These are phyloP conservation scores for Ophiostoma ips DNA, from an alignment of 2,329 filamentous ascomycete genomes.

Conservation along the genomic window DNA sequence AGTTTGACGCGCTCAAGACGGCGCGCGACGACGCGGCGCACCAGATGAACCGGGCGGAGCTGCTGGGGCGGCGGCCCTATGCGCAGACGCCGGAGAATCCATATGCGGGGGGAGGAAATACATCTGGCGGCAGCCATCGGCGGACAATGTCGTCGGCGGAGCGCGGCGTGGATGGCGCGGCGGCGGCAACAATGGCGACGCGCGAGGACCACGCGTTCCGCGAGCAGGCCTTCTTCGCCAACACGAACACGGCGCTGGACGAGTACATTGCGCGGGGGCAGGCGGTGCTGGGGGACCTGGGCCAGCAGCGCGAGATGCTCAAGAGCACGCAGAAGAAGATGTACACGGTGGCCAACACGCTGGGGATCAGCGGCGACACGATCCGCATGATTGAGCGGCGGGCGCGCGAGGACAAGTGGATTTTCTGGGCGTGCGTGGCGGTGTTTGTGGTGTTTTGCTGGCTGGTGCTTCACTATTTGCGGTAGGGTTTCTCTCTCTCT, in stretches of 20 bases:
- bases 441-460: conserved; percentile 88
- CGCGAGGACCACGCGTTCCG: conserved; percentile 33
- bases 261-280: conserved; percentile 88
- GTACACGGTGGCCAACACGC: conserved; percentile 85
- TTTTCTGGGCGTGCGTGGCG: conserved; percentile 77
- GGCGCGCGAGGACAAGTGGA: conserved; percentile 94
- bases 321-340: conserved; percentile 86
- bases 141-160: background rate
- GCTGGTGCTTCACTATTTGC: conserved; percentile 72
- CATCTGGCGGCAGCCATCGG: conserved; percentile 16
- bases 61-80: conserved; percentile 75
- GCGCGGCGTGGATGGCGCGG: too few species aligned
- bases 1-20: conserved; percentile 65
- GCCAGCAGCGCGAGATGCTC: conserved; percentile 82
- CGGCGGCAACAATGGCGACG: too few species aligned
- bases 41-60: conserved; percentile 55
- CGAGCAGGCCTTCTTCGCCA: conserved; percentile 77
- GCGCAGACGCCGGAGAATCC: conserved; percentile 70
- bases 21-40: conserved; percentile 62
- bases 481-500: conserved; percentile 27
- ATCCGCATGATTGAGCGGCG: conserved; percentile 92
- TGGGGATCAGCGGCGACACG: conserved; percentile 88
- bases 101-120: conserved; percentile 47
- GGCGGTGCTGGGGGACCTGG: conserved; percentile 77
- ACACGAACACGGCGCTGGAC: conserved; percentile 73